phyloP scores from a whole-genome alignment of 2,329 filamentous ascomycete species.

The Madurella fahalii region DNA sequence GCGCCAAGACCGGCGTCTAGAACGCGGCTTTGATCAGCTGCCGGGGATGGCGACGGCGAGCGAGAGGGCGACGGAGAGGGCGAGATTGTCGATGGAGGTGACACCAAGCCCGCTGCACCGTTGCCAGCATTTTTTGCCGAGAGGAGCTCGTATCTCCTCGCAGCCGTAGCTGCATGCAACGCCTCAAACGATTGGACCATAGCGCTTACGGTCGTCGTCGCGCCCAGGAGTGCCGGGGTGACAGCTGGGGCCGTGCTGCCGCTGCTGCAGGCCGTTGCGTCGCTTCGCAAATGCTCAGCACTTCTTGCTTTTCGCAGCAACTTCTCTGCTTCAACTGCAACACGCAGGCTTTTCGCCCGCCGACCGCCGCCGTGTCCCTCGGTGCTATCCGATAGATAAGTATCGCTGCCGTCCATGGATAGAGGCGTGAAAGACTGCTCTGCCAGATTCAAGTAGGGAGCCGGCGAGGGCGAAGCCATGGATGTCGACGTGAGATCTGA shows the following conservation, averaged over 20 bases:
- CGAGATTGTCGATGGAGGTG: constrained; percentile 20
- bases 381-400: constrained; percentile 10
- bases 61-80: constrained; percentile 18
- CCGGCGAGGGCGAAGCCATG: constrained; percentile 20
- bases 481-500: constrained; percentile 15
- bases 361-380: background rate
- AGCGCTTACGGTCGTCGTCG: constrained; percentile 23
- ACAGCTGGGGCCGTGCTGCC: constrained; percentile 17
- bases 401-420: constrained; percentile 30
- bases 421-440: constrained; percentile 31
- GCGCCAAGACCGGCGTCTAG: constrained; percentile 14
- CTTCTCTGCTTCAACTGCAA: background rate
- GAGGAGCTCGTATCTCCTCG: constrained; percentile 31
- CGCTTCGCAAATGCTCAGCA: constrained; percentile 12
- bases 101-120: constrained; percentile 11
- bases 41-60: constrained; percentile 12
- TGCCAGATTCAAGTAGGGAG: constrained; percentile 25
- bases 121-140: constrained; percentile 24
- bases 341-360: constrained; percentile 1
- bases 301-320: constrained; percentile 12
- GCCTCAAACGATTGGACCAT: constrained; percentile 34
- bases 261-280: constrained; percentile 18
- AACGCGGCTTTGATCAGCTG: background rate
- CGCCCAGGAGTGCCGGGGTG: constrained; percentile 3
- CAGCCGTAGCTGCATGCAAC: constrained; percentile 28